Conservation (phyloP, 805 yeast species). For the Metschnikowia chrysomelidarum region DNA sequence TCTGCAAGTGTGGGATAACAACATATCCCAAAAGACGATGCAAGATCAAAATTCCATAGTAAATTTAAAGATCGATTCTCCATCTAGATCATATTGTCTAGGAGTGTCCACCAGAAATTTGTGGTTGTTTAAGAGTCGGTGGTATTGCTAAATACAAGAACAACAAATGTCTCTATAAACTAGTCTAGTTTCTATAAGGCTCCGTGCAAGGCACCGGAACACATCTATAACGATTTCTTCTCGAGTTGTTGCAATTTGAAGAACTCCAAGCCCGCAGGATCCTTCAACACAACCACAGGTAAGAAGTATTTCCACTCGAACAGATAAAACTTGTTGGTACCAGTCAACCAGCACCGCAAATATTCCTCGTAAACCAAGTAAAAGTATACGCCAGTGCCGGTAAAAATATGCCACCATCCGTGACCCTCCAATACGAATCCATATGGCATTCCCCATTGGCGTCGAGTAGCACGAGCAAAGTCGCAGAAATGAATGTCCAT, state of each 20-base stretch:
- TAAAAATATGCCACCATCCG: conserved; percentile 95
- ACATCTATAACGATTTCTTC: conserved; percentile 6
- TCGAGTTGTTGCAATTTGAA: conserved; percentile 6
- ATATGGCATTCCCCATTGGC: conserved; percentile 73
- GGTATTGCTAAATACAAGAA: not conserved
- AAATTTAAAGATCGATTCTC: too few relatives aligned
- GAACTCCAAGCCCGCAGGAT: conserved; percentile 15
- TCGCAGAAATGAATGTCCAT: conserved; percentile 79
- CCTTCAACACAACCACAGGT: conserved; percentile 18
- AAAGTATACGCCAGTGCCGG: conserved; percentile 84
- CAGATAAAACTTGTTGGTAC: conserved; percentile 52
- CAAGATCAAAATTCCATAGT: too few relatives aligned
- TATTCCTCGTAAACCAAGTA: conserved; percentile 79
- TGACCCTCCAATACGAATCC: conserved; percentile 89
- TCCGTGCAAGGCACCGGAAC: too few relatives aligned
- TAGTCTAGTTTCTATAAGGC: too few relatives aligned
- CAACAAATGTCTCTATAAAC: too few relatives aligned
- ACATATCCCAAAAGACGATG: too few relatives aligned
- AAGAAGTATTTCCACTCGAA: conserved; percentile 54
- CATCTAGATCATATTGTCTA: too few relatives aligned
- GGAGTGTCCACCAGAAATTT: too few relatives aligned
- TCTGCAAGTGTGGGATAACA: too few relatives aligned
- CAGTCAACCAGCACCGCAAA: conserved; percentile 63
- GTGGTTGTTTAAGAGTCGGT: too few relatives aligned
- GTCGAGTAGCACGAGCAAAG: conserved; percentile 54